phyloP scores from a whole-genome alignment of 805 yeast species.

The Cyberlindnera xylosilytica region DNA sequence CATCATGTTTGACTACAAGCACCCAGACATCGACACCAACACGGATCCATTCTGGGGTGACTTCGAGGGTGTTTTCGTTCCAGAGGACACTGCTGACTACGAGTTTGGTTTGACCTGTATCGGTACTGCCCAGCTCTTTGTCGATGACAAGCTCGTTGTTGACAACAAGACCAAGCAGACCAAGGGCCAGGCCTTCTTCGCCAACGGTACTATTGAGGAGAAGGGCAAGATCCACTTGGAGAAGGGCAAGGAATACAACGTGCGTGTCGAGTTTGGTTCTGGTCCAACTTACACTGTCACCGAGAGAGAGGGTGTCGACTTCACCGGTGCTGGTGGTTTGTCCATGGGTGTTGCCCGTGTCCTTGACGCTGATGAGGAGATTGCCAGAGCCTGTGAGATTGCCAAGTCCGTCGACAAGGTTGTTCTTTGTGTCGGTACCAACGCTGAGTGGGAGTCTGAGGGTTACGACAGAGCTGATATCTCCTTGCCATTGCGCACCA shows the following conservation, averaged over 20 bases:
- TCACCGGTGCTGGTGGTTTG: constrained; percentile 35
- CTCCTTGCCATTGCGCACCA: constrained; percentile 49
- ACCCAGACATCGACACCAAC: constrained; percentile 19
- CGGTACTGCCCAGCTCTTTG: constrained; percentile 55
- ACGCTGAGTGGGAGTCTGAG: constrained; percentile 58
- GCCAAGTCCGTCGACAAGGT: constrained; percentile 55
- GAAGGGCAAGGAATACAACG: constrained; percentile 42
- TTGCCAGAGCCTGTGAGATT: constrained; percentile 41
- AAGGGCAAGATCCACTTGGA: constrained; percentile 35
- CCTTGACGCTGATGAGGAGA: constrained; percentile 30
- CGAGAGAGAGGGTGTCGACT: constrained; percentile 18
- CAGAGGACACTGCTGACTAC: constrained; percentile 47
- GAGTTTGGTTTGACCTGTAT: constrained; percentile 48
- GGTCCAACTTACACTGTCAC: constrained; percentile 35
- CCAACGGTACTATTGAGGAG: constrained; percentile 53
- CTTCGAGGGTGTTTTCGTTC: constrained; percentile 42
- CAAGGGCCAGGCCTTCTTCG: constrained; percentile 49
- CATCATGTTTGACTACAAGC: constrained; percentile 30
- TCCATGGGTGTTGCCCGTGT: constrained; percentile 32
- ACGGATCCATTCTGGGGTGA: constrained; percentile 39
- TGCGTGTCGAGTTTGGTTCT: constrained; percentile 52
- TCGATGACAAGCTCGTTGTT: constrained; percentile 50
- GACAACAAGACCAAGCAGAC: constrained; percentile 54
- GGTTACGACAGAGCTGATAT: constrained; percentile 53
- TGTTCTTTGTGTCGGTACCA: constrained; percentile 48